Evolutionary conservation across 805 yeast species (phyloP).

Genomic region (Candida chauliodis): DNA sequence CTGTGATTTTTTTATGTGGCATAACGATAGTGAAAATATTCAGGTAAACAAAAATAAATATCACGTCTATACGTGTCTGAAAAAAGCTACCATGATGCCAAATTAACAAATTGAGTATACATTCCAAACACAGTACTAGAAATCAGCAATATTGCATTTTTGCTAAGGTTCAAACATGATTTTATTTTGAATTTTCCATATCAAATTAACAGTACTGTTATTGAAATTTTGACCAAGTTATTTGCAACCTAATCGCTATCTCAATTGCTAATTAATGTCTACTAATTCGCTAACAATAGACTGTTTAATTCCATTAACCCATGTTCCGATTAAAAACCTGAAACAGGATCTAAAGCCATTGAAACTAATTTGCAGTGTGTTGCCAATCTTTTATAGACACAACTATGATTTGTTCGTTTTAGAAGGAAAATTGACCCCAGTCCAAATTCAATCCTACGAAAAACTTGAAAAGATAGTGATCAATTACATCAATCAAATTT

Average conservation of each 20-base stretch:
- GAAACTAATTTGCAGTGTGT: neutral
- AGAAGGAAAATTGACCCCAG: neutral
- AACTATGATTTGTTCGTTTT: neutral
- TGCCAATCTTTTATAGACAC: conserved; percentile 1
- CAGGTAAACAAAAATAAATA: neutral
- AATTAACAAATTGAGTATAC: neutral
- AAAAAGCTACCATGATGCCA: conserved; percentile 1
- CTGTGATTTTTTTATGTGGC: conserved; percentile 23
- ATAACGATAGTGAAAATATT: neutral
- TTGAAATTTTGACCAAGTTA: too few relatives aligned
- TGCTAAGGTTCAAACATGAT: too few relatives aligned
- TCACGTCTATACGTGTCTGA: conserved; percentile 1
- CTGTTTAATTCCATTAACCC: neutral
- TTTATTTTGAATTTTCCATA: too few relatives aligned
- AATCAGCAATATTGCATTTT: too few relatives aligned
- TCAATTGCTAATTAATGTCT: neutral
- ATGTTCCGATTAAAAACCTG: neutral
- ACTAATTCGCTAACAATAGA: neutral
- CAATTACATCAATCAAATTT: neutral
- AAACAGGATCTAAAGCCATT: neutral
- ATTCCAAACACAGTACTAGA: too few relatives aligned
- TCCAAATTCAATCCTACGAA: neutral
- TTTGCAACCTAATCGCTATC: neutral
- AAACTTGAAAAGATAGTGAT: neutral
- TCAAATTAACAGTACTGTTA: too few relatives aligned